Base-by-base conservation (phyloP, 176 grass and related monocot genomes). In the Ampelocalamus luodianensis region DNA sequence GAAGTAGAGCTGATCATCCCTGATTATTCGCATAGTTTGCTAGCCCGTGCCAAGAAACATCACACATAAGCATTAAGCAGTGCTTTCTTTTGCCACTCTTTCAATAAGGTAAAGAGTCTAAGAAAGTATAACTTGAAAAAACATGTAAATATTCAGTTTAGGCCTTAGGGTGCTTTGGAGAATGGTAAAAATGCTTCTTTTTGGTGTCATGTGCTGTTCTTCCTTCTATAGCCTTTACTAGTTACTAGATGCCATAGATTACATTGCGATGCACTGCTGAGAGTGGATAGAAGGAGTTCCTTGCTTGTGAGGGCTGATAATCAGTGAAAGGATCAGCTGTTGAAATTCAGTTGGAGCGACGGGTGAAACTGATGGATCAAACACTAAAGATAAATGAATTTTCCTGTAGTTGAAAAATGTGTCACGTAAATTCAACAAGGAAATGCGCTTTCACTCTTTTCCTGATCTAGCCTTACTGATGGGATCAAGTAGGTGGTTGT, bases 51-150 rank as follows among this genome's bases (percentile, higher is more conserved):
- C 0, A 1, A 62, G 58, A 65, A 59, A 51, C 58, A 51, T 10
- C 10, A 39, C 2, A 53, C 20, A 76, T 14, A 66, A 54, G 16
- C 44, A 13, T 84, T 54, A 61, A 79, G 17, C 42, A 18, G 70
- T 82, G 65, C 34, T 61, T 82, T 68, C 55, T 9, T 86, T 86
- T 82, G 34, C 45, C 40, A 5, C 50, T 22, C 56, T 38, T 40
- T 3, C 55, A 48, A 11, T 58, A 62, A 16, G 49, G 16, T 23
- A 45, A 18, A 81, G 23, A 48, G 6, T 37, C 56, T 40, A 49
- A 40, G 39, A 60, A 66, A 68, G 13, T 82, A 5, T 66, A 20
- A 36, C 71, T 65, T 76, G 23, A 76, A 60, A 60, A 63, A 23
- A 42, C 10, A 56, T 26, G 5, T 27, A 34, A n/a, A 42, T 32